Base-by-base conservation (phyloP, 2,329 filamentous ascomycete genomes). In the Scytalidium lignicola region DNA sequence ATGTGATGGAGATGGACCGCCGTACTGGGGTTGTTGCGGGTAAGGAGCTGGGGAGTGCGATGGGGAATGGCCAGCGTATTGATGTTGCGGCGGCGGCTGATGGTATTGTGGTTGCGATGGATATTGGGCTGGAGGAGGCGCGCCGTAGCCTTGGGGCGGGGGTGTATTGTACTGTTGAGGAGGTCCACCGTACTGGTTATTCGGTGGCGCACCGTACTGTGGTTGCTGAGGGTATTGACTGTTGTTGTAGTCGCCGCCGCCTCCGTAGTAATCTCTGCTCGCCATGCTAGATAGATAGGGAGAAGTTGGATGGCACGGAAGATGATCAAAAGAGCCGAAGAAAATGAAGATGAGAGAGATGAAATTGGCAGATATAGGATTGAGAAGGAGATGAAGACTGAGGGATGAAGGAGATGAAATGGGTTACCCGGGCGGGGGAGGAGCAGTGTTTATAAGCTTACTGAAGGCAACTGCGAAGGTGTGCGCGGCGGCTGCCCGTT, bases 11-110 rank as follows among this genome's bases (percentile, higher is more conserved):
- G 57, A 52, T 6, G 48, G 58, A 17, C 50, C 50, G 28, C 55
- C 56, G 53, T 61, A 58, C 41, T 55, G 53, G 21, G 50, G 56
- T 41, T 61, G 56, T 13, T 55, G 53, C 12, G 58, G 55, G 40
- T 62, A 58, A 20, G 46, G 46, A 17, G 46, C 32, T 18, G 55
- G 54, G 15, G 55, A 54, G 32, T 58, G 55, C 3, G 51, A 39
- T n/a, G 52, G 57, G 9, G 56, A 53, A 5, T 48, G 59, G n/a
- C 49, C 50, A 26, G 54, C 55, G 54, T 61, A 58, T 43, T 55
- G 52, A 6, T 52, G 44, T 37, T 56, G 50, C 41, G 54, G 49
- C 12, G 52, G 41, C 15, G 26, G 44, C 22, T 26, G 20, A 20
- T 15, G 6, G 41, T 55, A 52, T 40, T 45, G 47, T 15, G 47